Evolutionary conservation across 257 asterid genomes (phyloP).

Genomic region (Echites panduratus): DNA sequence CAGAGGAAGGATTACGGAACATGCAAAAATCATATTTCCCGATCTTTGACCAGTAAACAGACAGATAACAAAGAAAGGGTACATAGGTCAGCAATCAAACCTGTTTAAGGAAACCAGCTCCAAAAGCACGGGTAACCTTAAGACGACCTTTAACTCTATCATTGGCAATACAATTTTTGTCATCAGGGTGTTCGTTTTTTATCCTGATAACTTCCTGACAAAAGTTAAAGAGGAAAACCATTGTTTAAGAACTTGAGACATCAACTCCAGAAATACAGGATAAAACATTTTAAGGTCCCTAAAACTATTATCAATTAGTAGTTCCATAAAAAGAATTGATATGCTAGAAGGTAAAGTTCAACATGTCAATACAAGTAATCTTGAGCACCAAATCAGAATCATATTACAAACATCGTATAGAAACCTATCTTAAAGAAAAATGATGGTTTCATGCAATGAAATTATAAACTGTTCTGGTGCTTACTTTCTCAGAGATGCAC

Average conservation of each 20-base stretch:
- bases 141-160: slow-evolving; percentile 95
- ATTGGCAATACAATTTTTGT: slow-evolving; percentile 79
- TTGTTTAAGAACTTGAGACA: not conserved
- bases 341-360: not conserved
- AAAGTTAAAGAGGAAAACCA: slow-evolving; percentile 9
- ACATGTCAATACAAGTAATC: not conserved
- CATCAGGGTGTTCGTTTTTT: slow-evolving; percentile 97
- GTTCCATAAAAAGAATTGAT: not conserved
- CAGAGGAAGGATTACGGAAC: not conserved
- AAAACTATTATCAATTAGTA: not conserved
- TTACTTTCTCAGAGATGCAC: not conserved
- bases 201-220: slow-evolving; percentile 82
- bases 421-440: not conserved
- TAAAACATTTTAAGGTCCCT: not conserved
- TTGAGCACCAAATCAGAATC: not conserved
- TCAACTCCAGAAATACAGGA: not conserved
- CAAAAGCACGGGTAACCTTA: slow-evolving; percentile 97
- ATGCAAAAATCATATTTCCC: not conserved
- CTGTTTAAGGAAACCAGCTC: slow-evolving; percentile 98
- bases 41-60: not conserved
- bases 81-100: slow-evolving; percentile 28
- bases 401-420: not conserved
- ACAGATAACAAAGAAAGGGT: not conserved
- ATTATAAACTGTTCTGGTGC: not conserved
- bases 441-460: not conserved